Base-by-base conservation (phyloP, 371 early-diverging fungal genomes). In the Mucor velutinosus region DNA sequence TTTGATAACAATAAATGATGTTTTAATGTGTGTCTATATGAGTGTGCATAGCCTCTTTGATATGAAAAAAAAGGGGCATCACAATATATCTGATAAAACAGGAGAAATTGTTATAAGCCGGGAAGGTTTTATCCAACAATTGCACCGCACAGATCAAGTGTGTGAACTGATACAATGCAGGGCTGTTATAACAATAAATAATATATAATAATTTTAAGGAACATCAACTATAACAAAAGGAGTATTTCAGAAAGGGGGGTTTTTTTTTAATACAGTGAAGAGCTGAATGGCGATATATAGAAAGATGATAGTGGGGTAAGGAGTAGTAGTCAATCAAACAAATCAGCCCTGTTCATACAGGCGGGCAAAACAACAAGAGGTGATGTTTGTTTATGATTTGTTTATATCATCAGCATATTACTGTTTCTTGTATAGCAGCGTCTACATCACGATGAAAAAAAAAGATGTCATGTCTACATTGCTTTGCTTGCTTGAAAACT, bases 341-440 rank as follows among this genome's bases (percentile, higher is more conserved):
- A 53, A 53, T 53, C 32, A 29, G 39, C 12, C 30, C 27, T 41
- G 43, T 56, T 35, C n/a, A 12, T 27, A 43, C 43, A 61, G 30
- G 53, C 51, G 64, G 59, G 63, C 59, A 64, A 57, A 49, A 59
- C 21, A 35, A 10, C 41, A 15, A 41, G 41, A 41, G 17, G 6
- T 17, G 51, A 29, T 66, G 14, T 47, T 59, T 58, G 37, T 60
- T 51, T 60, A 53, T 63, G 33, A 58, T 39, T 51, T 49, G 49
- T 62, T 47, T 35, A 33, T 62, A 62, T 53, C 43, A 69, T 69
- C 69, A 69, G 69, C 69, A 7, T 69, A 64, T 60, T 69, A 69
- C 69, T 69, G 69, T 59, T 66, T 43, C 33, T 49, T 56, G 53
- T 53, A 27, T 53, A 53, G 41, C 41, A 41, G 41, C 41, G 41